These are phyloP conservation scores for Aspergillus oerlinghausenensis DNA, from an alignment of 2,329 filamentous ascomycete species.

Conservation along the genomic window DNA sequence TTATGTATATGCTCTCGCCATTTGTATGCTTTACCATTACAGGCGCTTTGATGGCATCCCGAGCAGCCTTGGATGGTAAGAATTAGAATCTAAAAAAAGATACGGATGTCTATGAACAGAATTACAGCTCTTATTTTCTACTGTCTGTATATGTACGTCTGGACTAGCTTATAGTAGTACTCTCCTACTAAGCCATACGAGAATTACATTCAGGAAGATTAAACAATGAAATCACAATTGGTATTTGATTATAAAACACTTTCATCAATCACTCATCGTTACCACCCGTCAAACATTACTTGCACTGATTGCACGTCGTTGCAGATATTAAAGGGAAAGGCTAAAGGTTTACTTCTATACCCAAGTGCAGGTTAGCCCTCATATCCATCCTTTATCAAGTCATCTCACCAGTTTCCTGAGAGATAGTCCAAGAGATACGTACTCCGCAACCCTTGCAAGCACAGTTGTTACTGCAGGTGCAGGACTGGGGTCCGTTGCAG, in stretches of 20 bases:
- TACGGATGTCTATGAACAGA: neutral
- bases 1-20: slow-evolving; percentile 30
- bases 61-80: slow-evolving; percentile 16
- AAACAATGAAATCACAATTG: neutral
- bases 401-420: slow-evolving; percentile 6
- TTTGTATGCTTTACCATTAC: slow-evolving; percentile 29
- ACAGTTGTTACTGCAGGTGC: slow-evolving; percentile 31
- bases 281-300: slow-evolving; percentile 6
- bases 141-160: too few species aligned
- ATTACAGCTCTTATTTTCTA: too few species aligned
- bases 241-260: too few species aligned
- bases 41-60: slow-evolving; percentile 27
- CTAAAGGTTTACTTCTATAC: slow-evolving; percentile 20
- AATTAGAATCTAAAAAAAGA: neutral
- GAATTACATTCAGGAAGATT: neutral
- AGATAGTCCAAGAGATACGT: slow-evolving; percentile 18
- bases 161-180: neutral
- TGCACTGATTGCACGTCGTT: neutral
- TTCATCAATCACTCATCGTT: neutral
- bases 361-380: slow-evolving; percentile 7
- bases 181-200: neutral
- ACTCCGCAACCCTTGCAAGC: slow-evolving; percentile 37
- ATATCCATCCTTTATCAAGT: slow-evolving; percentile 8
- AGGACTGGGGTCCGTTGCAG: slow-evolving; percentile 29
- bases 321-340: neutral